Evolutionary conservation across 768 basidiomycete genomes (phyloP), one percentile per base, ranked within the genome.

Genomic region (Leccinum longicurvipes): DNA sequence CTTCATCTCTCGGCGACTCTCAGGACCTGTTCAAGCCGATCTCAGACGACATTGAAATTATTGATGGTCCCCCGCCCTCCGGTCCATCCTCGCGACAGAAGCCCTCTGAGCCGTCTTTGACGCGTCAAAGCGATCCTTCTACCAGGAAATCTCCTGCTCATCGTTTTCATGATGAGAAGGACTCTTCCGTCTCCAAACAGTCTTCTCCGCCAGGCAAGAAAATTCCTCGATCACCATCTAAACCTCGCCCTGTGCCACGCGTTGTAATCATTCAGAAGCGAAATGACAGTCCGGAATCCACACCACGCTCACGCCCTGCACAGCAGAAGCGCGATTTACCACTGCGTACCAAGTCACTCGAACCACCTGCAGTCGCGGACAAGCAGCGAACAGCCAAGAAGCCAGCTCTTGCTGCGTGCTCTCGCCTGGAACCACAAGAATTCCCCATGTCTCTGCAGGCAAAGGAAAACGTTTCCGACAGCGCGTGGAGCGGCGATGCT

Each of bases 401-500:
- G 34, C 44, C 56, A n/a, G 0, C 3, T 11, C 0, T 24, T 27
- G 24, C 60, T 54, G 53, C 60, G 10, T 28, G 41, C 2, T 23
- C 48, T 3, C 55, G 54, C 27, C 50, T 59, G 6, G 60, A 60
- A 52, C 61, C 53, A 17, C 69, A 65, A 15, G 60, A 57, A 34
- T 69, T 71, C 27, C 71, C 60, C 7, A 58, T 71, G 61, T 54
- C 55, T 8, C 29, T 55, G n/a, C 44, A 53, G 11, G 62, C 61
- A 29, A 71, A 71, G 52, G 59, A 65, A 36, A 66, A 67, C 7
- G 12, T 56, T 29, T 63, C 62, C 0, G 60, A 66, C 1, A 21
- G 53, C 11, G 25, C 59, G 17, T 4, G 51, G 32, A 60, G 53
- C 11, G 44, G 57, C 19, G 62, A 67, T 17, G 44, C 31, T 2